Base-by-base conservation (phyloP, 1,284 basidiomycete species). In the Tilletia caries region DNA sequence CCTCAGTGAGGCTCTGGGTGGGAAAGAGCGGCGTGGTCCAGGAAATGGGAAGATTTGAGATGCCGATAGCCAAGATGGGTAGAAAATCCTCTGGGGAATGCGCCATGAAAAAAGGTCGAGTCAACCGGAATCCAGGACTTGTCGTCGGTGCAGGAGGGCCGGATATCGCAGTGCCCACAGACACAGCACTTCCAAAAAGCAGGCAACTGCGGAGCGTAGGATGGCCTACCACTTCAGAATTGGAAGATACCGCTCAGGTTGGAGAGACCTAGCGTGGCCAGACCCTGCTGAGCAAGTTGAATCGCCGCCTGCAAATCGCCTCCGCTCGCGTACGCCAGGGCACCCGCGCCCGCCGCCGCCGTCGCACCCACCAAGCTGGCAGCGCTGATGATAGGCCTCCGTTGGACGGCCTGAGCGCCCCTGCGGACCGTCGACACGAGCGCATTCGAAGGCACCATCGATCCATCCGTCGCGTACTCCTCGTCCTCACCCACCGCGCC, bases 291-390 rank as follows among this genome's bases (percentile, higher is more conserved):
- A 23, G 58, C 58, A 10, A 62, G 27, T 23, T 62, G 58, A 23
- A 62, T 62, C 13, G 58, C 58, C 27, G 58, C 33, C 29, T 62
- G 58, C 27, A 62, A 29, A 34, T 62, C 58, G 33, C 32, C 27
- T 25, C 58, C 58, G 32, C 58, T 62, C 58, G 58, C 58, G 18
- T 62, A 62, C 18, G 58, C 58, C 58, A 62, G 33, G 23, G 79
- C 77, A 66, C 77, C 79, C 4, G 76, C 75, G 44, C 79, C 80
- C 0, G 79, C 71, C 4, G 79, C 79, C 32, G 78, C 81, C 0
- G 79, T 70, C 4, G 81, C 81, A 37, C 77, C 78, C 0, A 75
- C 80, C 33, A 78, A 76, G 2, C 78, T 75, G 8, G 81, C 67
- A 18, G 76, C 77, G 65, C 81, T 75, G 2, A 79, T 74, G 15